Conservation (phyloP, 176 grass and related monocot species). For the Oryza australiensis region DNA sequence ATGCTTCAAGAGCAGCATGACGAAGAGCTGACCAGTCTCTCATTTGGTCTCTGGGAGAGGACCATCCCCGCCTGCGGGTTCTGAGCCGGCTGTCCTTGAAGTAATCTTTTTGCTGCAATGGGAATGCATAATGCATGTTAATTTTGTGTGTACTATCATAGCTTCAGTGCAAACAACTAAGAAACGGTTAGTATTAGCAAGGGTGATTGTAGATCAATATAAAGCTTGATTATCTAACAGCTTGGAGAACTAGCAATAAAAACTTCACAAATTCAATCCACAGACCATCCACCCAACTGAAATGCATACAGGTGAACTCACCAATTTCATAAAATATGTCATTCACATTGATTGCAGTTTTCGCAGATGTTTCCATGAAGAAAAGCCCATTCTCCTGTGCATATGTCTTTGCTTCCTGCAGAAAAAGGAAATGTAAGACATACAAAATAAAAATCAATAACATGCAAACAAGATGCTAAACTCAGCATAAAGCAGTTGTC, state of each 20-base stretch:
- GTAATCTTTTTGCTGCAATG: constrained; percentile 83
- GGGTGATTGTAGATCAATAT: not conserved
- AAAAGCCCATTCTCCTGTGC: constrained; percentile 90
- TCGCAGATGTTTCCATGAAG: constrained; percentile 96
- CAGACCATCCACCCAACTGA: not conserved
- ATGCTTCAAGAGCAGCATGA: constrained; percentile 85
- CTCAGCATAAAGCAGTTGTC: constrained; percentile 14
- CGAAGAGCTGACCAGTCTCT: constrained; percentile 65
- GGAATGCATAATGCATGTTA: constrained; percentile 18
- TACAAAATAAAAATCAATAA: not conserved
- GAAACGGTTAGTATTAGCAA: not conserved
- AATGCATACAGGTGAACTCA: constrained; percentile 43
- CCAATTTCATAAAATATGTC: constrained; percentile 94
- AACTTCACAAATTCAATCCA: not conserved
- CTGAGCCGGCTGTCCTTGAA: constrained; percentile 59
- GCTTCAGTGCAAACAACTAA: constrained; percentile 19
- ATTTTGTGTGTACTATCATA: constrained; percentile 38
- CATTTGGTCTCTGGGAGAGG: constrained; percentile 58
- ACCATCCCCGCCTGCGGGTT: constrained; percentile 78
- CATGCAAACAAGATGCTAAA: constrained; percentile 5
- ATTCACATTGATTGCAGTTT: constrained; percentile 91
- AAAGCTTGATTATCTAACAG: not conserved
- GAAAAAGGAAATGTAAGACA: constrained; percentile 11
- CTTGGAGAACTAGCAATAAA: not conserved
- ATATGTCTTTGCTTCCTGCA: constrained; percentile 78